Percentiles rank a stretch among this genome's conserved stretches.
Evolutionary conservation across 352 stramenopile species (phyloP).

Genomic region (Albugo candida): DNA sequence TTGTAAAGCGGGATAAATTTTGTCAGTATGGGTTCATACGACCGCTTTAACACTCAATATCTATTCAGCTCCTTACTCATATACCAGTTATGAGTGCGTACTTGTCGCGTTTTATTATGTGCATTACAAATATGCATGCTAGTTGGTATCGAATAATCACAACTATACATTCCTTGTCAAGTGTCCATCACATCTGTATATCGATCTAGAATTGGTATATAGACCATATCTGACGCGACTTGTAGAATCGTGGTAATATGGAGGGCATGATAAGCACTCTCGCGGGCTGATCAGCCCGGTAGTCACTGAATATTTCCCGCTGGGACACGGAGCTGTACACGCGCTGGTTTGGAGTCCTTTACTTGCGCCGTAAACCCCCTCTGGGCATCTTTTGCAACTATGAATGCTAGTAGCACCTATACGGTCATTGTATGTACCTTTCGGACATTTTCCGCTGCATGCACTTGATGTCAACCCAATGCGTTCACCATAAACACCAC

Average conservation of each 20-base stretch:
- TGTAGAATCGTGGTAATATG: conserved; percentile 35
- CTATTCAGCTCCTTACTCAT: no score
- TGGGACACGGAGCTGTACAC: conserved; percentile 38
- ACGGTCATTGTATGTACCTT: conserved; percentile 17
- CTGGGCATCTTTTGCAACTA: conserved; percentile 42
- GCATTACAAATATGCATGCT: no score
- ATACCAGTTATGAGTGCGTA: no score
- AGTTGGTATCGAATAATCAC: no score
- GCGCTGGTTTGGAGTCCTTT: conserved; percentile 27
- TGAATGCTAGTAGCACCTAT: conserved; percentile 31
- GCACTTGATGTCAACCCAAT: conserved; percentile 32
- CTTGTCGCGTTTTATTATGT: no score
- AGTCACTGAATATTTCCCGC: conserved; percentile 46
- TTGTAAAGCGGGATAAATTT: no score
- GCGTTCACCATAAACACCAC: conserved; percentile 49
- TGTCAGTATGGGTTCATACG: no score
- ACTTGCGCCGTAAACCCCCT: conserved; percentile 34
- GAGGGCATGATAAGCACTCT: conserved; percentile 35
- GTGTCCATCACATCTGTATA: no score
- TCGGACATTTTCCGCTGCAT: conserved; percentile 49
- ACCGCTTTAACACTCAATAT: no score
- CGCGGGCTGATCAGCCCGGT: conserved; percentile 28
- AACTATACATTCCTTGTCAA: no score
- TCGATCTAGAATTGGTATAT: neutral
- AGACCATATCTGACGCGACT: conserved; percentile 34